Conservation (phyloP, 345 rosid species). For the Citrus inodora region DNA sequence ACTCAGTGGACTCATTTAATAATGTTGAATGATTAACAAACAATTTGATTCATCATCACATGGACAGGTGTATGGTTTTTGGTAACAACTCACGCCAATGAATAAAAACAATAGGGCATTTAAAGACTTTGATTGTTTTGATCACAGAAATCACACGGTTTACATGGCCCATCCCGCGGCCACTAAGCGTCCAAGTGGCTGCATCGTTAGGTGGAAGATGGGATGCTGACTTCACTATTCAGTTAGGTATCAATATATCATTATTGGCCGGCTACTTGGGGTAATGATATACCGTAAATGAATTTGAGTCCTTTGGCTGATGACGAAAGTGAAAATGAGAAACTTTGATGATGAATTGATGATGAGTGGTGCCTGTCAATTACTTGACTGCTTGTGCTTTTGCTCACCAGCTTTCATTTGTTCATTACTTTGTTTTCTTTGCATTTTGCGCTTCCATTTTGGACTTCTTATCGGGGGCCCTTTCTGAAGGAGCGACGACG, state of each 20-base stretch:
- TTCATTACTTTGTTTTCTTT: neutral
- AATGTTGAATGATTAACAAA: neutral
- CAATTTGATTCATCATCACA: neutral
- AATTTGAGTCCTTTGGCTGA: neutral
- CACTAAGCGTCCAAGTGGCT: neutral
- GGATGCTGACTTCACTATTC: neutral
- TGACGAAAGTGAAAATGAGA: neutral
- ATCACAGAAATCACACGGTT: neutral
- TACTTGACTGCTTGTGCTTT: neutral
- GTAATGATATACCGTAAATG: neutral
- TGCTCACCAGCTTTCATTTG: neutral
- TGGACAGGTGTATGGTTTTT: neutral
- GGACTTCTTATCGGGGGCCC: neutral
- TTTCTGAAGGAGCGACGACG: neutral
- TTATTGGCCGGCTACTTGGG: too few species aligned
- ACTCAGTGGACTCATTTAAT: neutral
- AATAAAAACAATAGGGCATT: neutral
- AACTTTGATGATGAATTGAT: neutral
- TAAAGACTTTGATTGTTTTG: neutral
- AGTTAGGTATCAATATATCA: neutral
- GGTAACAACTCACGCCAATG: neutral
- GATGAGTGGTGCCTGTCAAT: neutral
- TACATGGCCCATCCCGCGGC: neutral
- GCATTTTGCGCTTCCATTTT: neutral
- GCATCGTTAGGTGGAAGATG: neutral